phyloP scores from a whole-genome alignment of 495 filamentous ascomycete genomes.

The Penicillium taxi region DNA sequence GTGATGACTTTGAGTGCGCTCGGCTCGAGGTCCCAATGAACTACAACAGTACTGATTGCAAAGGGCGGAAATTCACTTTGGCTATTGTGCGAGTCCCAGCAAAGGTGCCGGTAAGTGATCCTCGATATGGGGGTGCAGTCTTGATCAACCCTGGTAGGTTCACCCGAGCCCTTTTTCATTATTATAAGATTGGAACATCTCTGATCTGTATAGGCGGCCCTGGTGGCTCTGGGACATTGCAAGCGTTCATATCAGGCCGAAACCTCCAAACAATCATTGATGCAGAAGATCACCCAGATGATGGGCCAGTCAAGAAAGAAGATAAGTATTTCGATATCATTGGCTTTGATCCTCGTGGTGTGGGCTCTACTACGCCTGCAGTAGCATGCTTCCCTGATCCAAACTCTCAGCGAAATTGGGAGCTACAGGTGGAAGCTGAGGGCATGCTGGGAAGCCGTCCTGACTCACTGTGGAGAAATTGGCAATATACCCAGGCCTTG shows the following conservation, averaged over 20 bases:
- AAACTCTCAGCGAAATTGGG: slow-evolving; percentile 31
- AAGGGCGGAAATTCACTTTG: slow-evolving; percentile 36
- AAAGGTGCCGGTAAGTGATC: slow-evolving; percentile 35
- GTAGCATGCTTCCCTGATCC: slow-evolving; percentile 43
- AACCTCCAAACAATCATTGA: slow-evolving; percentile 38
- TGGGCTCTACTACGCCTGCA: slow-evolving; percentile 42
- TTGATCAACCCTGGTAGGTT: slow-evolving; percentile 41
- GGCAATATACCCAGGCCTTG: slow-evolving; percentile 41
- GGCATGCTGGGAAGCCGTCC: slow-evolving; percentile 35
- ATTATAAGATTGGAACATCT: neutral
- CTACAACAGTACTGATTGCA: slow-evolving; percentile 35
- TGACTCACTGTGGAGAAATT: slow-evolving; percentile 34
- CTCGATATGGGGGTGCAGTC: slow-evolving; percentile 39
- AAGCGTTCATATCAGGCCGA: slow-evolving; percentile 28
- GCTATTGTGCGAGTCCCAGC: slow-evolving; percentile 47
- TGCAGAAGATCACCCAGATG: slow-evolving; percentile 22
- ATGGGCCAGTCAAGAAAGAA: neutral
- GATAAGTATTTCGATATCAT: slow-evolving; percentile 48
- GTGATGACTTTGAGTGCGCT: slow-evolving; percentile 45
- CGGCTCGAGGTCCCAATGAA: slow-evolving; percentile 52
- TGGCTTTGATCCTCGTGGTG: slow-evolving; percentile 49
- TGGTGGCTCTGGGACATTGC: slow-evolving; percentile 40
- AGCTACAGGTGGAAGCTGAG: slow-evolving; percentile 32
- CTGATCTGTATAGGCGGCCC: slow-evolving; percentile 33
- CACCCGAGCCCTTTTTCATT: too few relatives aligned